Base-by-base conservation (phyloP, 331 rosid species). In the Saraca asoca region DNA sequence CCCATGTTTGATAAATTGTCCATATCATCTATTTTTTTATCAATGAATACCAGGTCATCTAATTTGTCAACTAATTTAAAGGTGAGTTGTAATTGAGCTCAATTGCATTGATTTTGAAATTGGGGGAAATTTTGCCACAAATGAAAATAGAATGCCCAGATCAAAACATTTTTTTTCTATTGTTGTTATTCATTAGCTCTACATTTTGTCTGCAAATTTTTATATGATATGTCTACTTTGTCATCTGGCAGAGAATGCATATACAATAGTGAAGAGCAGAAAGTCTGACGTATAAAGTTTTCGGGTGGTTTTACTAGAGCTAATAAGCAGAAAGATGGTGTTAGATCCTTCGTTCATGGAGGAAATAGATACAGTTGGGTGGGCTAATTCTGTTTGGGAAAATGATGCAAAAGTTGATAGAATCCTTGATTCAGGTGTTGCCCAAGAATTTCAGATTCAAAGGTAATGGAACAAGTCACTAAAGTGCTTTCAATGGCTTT, bases 201-300 rank as follows among this genome's bases (percentile, higher is more conserved):
- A n/a, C n/a, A n/a, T n/a, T n/a, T n/a, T n/a, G n/a, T n/a, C n/a
- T n/a, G n/a, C n/a, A n/a, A n/a, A n/a, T n/a, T n/a, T n/a, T n/a
- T n/a, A n/a, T n/a, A n/a, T n/a, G n/a, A n/a, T n/a, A n/a, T n/a
- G n/a, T n/a, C n/a, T n/a, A n/a, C n/a, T n/a, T n/a, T n/a, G n/a
- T n/a, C n/a, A n/a, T n/a, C n/a, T n/a, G n/a, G n/a, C n/a, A 82
- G 85, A 85, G 45, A 82, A 79, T 73, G 85, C 90, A 37, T 85
- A 48, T 46, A 48, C 75, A 51, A 67, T 70, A 43, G 58, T 11
- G 6, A 64, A 1, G 54, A 61, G 76, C 35, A 61, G 56, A 77
- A 83, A 74, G 35, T 85, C 85, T 0, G 90, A 85, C 7, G 87
- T 74, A 8, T 85, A 79, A 51, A 73, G 87, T 54, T 85, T 76